Conservation (phyloP, 2,329 filamentous ascomycete genomes). For the Colletotrichum graminicola region DNA sequence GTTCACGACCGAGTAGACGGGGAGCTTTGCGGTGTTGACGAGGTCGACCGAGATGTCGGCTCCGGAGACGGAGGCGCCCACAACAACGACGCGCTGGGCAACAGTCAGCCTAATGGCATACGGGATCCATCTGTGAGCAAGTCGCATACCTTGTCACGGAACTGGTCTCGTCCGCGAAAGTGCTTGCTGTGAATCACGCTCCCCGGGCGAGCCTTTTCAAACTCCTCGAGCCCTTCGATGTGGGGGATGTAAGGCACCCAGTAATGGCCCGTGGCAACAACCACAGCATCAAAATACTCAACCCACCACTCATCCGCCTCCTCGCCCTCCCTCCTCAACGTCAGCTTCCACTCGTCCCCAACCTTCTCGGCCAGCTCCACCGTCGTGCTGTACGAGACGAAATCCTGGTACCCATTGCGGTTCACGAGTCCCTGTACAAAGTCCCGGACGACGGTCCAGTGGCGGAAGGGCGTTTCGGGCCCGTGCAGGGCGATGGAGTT, state of each 20-base stretch:
- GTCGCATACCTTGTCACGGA: constrained; percentile 57
- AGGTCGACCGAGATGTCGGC: constrained; percentile 71
- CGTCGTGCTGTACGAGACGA: constrained; percentile 68
- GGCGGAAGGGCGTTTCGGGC: constrained; percentile 69
- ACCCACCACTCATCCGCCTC: constrained; percentile 70
- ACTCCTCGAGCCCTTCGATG: constrained; percentile 61
- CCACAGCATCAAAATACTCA: constrained; percentile 71
- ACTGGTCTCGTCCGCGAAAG: constrained; percentile 61
- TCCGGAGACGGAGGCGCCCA: constrained; percentile 74
- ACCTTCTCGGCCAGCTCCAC: constrained; percentile 70
- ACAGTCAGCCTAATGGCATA: not conserved
- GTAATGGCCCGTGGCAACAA: constrained; percentile 72
- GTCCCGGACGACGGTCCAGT: constrained; percentile 67
- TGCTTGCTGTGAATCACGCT: constrained; percentile 68
- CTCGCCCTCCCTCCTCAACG: constrained; percentile 57
- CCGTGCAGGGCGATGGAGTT: constrained; percentile 60
- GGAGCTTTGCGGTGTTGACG: constrained; percentile 57
- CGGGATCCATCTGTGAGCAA: too few species aligned
- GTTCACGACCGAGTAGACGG: constrained; percentile 65
- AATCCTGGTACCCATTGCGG: constrained; percentile 64
- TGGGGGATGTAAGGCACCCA: constrained; percentile 68
- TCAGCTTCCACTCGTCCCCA: constrained; percentile 64
- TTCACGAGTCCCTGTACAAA: constrained; percentile 67
- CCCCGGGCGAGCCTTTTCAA: constrained; percentile 59
- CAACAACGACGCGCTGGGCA: constrained; percentile 66